Evolutionary conservation across 2,329 filamentous ascomycete species (phyloP).

Genomic region (Eutypa lata): DNA sequence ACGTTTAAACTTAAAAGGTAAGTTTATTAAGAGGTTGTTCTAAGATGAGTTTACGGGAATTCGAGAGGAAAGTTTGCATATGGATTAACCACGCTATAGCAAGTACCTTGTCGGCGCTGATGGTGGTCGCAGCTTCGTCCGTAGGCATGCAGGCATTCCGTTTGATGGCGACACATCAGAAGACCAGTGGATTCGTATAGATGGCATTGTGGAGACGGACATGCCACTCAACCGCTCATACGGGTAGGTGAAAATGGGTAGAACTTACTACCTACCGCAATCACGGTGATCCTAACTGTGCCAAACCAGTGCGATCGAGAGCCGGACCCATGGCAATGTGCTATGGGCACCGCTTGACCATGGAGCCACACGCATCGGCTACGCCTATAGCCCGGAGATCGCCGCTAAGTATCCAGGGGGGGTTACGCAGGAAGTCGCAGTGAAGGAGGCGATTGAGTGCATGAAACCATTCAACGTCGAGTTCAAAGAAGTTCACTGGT

Average conservation of each 20-base stretch:
- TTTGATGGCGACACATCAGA: conserved; percentile 48
- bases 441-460: conserved; percentile 43
- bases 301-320: conserved; percentile 39
- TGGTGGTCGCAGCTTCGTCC: conserved; percentile 47
- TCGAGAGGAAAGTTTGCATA: no score
- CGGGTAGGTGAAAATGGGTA: conserved; percentile 21
- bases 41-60: no score
- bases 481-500: conserved; percentile 49
- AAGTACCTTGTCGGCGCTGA: conserved; percentile 51
- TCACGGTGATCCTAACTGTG: background rate
- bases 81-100: conserved; percentile 13
- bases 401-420: conserved; percentile 29
- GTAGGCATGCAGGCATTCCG: conserved; percentile 41
- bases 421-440: conserved; percentile 48
- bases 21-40: conserved; percentile 1
- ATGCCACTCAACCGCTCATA: conserved; percentile 46
- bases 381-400: conserved; percentile 43
- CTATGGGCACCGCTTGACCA: conserved; percentile 53
- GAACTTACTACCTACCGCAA: background rate
- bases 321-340: conserved; percentile 50
- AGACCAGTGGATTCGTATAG: conserved; percentile 52
- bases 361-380: conserved; percentile 51
- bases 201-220: conserved; percentile 46
- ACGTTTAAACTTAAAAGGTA: conserved; percentile 9
- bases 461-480: conserved; percentile 39